A percentile compares a stretch with the other conserved stretches of the same genome.
Conservation (phyloP, 352 stramenopile species). For the Elongisporangium prolatum region DNA sequence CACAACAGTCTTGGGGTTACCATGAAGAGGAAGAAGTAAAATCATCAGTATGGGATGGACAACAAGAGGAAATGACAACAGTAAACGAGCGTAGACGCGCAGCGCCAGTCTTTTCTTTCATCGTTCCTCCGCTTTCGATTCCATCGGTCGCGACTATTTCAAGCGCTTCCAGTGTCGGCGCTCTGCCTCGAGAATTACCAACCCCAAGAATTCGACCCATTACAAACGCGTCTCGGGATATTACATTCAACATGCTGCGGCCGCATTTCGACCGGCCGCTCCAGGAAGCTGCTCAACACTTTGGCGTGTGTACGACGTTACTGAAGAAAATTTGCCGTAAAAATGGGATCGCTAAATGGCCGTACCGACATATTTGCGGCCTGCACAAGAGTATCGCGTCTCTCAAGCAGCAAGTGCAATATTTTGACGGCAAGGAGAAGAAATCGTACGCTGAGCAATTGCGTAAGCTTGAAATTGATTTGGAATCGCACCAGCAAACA, state of each 20-base stretch:
- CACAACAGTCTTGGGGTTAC: background rate
- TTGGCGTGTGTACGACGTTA: slow-evolving; percentile 59
- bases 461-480: slow-evolving; percentile 29
- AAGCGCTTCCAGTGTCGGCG: background rate
- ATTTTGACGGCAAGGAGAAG: slow-evolving; percentile 57
- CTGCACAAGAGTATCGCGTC: slow-evolving; percentile 55
- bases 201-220: slow-evolving; percentile 20
- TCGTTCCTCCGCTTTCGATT: background rate
- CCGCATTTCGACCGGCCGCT: slow-evolving; percentile 53
- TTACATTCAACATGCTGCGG: slow-evolving; percentile 53
- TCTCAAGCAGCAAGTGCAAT: slow-evolving; percentile 55
- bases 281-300: slow-evolving; percentile 41
- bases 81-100: background rate
- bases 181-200: background rate
- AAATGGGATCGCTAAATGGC: slow-evolving; percentile 59
- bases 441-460: slow-evolving; percentile 43
- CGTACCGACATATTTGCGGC: slow-evolving; percentile 49
- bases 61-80: background rate
- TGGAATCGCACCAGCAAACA: slow-evolving; percentile 41
- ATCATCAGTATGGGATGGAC: background rate
- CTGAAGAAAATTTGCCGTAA: slow-evolving; percentile 69
- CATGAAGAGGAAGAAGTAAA: background rate
- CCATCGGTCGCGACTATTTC: background rate
- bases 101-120: background rate
- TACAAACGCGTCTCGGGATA: slow-evolving; percentile 39